Conservation (phyloP, 441 rosid genomes). For the Gossypium armourianum region DNA sequence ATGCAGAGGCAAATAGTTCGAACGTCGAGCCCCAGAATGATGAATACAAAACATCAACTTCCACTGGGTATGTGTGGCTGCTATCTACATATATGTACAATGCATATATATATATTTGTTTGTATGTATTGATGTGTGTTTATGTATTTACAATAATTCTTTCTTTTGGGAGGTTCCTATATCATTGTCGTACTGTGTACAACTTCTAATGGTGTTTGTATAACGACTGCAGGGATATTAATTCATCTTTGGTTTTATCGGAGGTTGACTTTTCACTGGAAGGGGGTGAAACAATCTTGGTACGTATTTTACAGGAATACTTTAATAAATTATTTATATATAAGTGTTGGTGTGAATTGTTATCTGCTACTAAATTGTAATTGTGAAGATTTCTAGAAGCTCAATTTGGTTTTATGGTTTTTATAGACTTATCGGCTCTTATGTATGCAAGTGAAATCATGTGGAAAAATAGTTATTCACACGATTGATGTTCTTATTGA, state of each 20-base stretch:
- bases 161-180: background rate
- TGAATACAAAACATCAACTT: slow-evolving; percentile 29
- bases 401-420: background rate
- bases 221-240: slow-evolving; percentile 38
- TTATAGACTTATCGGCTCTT: background rate
- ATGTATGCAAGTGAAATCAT: background rate
- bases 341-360: background rate
- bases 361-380: background rate
- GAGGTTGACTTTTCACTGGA: slow-evolving; percentile 53
- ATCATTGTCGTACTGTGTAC: background rate
- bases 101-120: background rate
- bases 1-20: slow-evolving; percentile 41
- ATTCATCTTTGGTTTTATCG: slow-evolving; percentile 48
- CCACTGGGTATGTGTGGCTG: slow-evolving; percentile 26
- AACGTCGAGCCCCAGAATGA: slow-evolving; percentile 34
- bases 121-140: background rate
- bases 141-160: background rate
- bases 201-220: slow-evolving; percentile 18
- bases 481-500: slow-evolving; percentile 8
- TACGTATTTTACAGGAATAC: slow-evolving; percentile 31
- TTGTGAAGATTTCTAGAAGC: background rate
- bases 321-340: background rate
- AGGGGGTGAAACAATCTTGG: slow-evolving; percentile 58
- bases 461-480: background rate
- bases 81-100: background rate